A percentile compares a stretch with the other conserved stretches of the same genome.
phyloP scores from a whole-genome alignment of 148 eudicot species.

The Persicaria tinctoria region DNA sequence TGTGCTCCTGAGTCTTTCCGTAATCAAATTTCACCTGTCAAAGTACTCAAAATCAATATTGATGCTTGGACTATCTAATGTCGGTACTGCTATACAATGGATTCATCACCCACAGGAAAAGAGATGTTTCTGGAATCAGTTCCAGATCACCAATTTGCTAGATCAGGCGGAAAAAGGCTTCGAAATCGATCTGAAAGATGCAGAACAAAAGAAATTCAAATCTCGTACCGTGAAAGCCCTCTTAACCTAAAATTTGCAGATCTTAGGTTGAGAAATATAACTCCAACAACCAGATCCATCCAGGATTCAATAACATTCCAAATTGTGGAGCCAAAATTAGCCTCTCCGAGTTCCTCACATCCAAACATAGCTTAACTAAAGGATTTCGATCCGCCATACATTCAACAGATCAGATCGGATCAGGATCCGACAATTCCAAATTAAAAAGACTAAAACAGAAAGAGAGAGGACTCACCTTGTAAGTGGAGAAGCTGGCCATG shows the following conservation, averaged over 20 bases:
- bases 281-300: background rate
- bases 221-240: background rate
- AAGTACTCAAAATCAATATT: background rate
- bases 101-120: background rate
- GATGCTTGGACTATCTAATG: background rate
- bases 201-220: background rate
- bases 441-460: background rate
- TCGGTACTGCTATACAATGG: background rate
- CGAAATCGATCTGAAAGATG: background rate
- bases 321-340: background rate
- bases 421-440: background rate
- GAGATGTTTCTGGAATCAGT: background rate
- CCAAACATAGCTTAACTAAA: background rate
- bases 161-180: background rate
- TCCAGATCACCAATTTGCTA: background rate
- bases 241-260: background rate
- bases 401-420: conserved; percentile 7
- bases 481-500: conserved; percentile 7
- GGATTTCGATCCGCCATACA: background rate
- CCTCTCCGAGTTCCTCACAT: background rate
- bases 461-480: conserved; percentile 5
- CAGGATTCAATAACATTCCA: background rate
- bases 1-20: background rate
- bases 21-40: background rate
- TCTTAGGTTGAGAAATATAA: background rate